phyloP scores from a whole-genome alignment of 345 rosid species.

The Sonneratia caseolaris region DNA sequence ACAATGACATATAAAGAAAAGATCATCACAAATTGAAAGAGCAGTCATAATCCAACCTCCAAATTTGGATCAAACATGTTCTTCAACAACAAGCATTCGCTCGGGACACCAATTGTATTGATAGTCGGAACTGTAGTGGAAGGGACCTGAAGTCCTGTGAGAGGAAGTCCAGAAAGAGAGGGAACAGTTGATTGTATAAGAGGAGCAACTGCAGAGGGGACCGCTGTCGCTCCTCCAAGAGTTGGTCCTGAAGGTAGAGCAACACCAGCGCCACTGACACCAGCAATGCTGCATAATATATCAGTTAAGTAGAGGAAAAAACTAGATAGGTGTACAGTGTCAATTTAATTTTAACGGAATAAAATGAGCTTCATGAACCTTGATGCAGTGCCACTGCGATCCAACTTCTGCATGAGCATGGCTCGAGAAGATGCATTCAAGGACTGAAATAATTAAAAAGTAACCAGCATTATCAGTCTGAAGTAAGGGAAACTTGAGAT shows the following conservation, averaged over 20 bases:
- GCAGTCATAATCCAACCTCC: not conserved
- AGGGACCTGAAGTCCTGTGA: conserved; percentile 38
- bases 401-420: conserved; percentile 84
- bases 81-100: conserved; percentile 43
- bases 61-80: conserved; percentile 5
- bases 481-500: not conserved
- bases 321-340: not conserved
- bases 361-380: conserved; percentile 35
- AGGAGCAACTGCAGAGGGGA: conserved; percentile 45
- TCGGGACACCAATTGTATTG: conserved; percentile 59
- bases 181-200: conserved; percentile 39
- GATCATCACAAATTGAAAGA: not conserved
- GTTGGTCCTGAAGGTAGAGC: conserved; percentile 33
- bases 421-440: conserved; percentile 88
- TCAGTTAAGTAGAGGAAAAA: not conserved
- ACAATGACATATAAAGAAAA: not conserved
- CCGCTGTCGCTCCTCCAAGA: conserved; percentile 28
- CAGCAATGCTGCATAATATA: conserved; percentile 23
- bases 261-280: conserved; percentile 32
- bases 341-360: not conserved
- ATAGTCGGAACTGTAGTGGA: conserved; percentile 21
- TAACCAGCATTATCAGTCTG: not conserved
- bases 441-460: conserved; percentile 38
- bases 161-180: conserved; percentile 42
- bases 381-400: conserved; percentile 71